phyloP scores from a whole-genome alignment of 1,139 yeast species.

The Debaryomyces nepalensis region DNA sequence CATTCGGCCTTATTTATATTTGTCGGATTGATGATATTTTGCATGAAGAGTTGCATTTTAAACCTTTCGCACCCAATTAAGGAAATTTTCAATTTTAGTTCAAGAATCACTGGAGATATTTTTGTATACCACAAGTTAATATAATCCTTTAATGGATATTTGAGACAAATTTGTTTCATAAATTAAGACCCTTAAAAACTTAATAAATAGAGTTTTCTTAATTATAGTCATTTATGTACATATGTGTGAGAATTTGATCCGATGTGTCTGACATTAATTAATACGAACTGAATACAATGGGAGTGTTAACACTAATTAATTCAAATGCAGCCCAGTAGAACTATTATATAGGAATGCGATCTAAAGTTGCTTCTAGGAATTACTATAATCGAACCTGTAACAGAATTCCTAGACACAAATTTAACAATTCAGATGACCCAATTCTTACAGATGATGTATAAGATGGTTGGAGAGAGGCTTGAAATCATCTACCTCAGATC shows the following conservation, averaged over 20 bases:
- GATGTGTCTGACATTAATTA: neutral
- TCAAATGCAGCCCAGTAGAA: too few relatives aligned
- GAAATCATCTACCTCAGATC: too few relatives aligned
- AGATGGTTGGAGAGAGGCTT: too few relatives aligned
- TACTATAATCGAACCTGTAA: too few relatives aligned
- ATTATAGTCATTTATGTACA: neutral
- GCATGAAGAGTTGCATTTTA: slow-evolving; percentile 5
- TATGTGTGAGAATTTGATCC: slow-evolving; percentile 1
- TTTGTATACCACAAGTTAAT: slow-evolving; percentile 2
- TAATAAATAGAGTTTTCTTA: neutral
- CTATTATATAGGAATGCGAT: too few relatives aligned
- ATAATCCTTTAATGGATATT: neutral
- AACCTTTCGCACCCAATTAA: slow-evolving; percentile 14
- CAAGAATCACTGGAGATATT: neutral
- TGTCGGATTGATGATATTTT: neutral
- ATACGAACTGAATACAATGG: neutral
- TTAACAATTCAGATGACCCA: too few relatives aligned
- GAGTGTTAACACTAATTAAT: too few relatives aligned
- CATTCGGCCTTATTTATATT: slow-evolving; percentile 6
- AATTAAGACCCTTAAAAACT: neutral
- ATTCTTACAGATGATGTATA: too few relatives aligned
- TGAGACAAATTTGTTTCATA: neutral
- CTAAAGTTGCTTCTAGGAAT: too few relatives aligned
- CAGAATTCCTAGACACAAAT: too few relatives aligned
- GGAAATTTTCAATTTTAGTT: slow-evolving; percentile 5